Evolutionary conservation across 257 asterid genomes (phyloP), one percentile per base, ranked within the genome.

Genomic region (Sherardia arvensis): DNA sequence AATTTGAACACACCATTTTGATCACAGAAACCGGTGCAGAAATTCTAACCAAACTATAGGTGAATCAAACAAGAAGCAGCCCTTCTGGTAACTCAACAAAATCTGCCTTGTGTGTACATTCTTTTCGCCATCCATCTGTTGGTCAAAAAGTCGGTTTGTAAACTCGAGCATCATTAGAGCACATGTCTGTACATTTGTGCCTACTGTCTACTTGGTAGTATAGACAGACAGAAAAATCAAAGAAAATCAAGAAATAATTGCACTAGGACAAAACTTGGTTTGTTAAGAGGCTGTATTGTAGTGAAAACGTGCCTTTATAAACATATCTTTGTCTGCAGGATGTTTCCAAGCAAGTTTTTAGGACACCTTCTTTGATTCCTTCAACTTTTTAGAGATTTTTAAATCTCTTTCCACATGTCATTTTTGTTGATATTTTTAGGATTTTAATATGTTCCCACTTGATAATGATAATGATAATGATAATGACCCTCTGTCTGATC

Each of bases 1-100:
- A 92, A 69, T 89, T 92, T 48, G 98, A 92, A 80, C 98, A 92
- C 59, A 89, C 98, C 8, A 85, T 92, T 76, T 90, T 92, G 79
- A 85, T 92, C 57, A 92, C 97, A 17, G 87, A 69, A 80, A 85
- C 93, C 0, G 99, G 99, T 23, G 89, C 95, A 5, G 96, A 92
- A 84, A 87, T 92, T 68, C 72, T 89, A 74, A 92, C 97, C 40
- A 5, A 89, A 73, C 74, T 83, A 70, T 69, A 76, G 62, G n/a
- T 26, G 51, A 43, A 43, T 68, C 34, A 23, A 43, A 38, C 23
- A 29, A 58, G 53, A 45, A 58, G 58, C 27, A 17, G 49, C 4
- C 33, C 20, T 38, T 34, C 64, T 29, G 53, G 25, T 23, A 54
- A 67, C 65, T 49, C 20, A 57, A 68, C 18, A 38, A 47, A 11